Evolutionary conservation across 306 rosid genomes (phyloP), one percentile per base, ranked within the genome.

Genomic region (Vigna angularis): DNA sequence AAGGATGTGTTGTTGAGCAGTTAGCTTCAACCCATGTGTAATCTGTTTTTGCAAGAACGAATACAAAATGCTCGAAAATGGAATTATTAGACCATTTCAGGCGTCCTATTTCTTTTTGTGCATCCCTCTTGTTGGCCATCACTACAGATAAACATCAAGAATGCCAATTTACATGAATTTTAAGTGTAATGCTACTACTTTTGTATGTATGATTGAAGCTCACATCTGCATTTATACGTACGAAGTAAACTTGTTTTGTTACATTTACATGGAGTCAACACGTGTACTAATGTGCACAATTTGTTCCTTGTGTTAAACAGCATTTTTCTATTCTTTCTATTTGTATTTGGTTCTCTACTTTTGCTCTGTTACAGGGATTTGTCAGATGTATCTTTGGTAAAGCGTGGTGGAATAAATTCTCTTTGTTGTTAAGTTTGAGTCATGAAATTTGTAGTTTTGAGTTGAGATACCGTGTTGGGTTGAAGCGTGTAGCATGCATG

Each of bases 21-120:
- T 79, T 79, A 50, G 85, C 83, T 88, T 88, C 48, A 26, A 80
- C 74, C 83, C 74, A 20, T 78, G 73, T 87, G 78, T 59, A 40
- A 62, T 58, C 22, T 67, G 62, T 58, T 72, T 44, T 18, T 47
- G 74, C 72, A 75, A 83, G 79, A 72, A 79, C 79, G 59, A 78
- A 59, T 47, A 66, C 66, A 17, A 4, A 28, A 65, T 78, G 73
- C 72, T 71, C 66, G 17, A 50, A 47, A 56, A 70, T 51, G 28
- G 45, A 78, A 56, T 78, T 70, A 56, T 78, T 70, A 66, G 45
- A 82, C 52, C 76, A 38, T 67, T 80, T 45, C 84, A 70, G 78
- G 47, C 65, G 28, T 57, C 32, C 56, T 22, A 9, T 66, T 22
- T 24, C 44, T 26, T 65, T 73, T 52, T 13, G 5, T 57, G 13